Evolutionary conservation across 225 moss, liverwort and hornwort genomes (phyloP), one percentile per base, ranked within the genome.

Genomic region (Rhytidiadelphus loreus): DNA sequence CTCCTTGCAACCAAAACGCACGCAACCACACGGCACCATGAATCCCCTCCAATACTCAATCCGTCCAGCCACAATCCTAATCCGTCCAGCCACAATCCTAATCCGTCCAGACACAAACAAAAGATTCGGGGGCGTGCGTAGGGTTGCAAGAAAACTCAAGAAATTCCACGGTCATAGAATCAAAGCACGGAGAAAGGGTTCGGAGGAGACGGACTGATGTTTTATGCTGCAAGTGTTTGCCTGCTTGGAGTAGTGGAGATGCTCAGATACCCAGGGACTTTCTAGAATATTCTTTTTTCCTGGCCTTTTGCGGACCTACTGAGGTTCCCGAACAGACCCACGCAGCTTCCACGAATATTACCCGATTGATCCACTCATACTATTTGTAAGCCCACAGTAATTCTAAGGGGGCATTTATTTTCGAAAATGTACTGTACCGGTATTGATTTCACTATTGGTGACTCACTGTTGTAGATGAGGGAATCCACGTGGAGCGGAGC

Each of bases 311-410:
- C 8, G 86, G 66, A 13, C 41, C 70, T 48, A 4, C 70, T 58
- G 70, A 58, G 35, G 26, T 15, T 50, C 13, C 50, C 71, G 48
- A 48, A 71, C 8, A n/a, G 23, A 23, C 68, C 35, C 1, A 3
- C 13, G 21, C 1, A 55, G 10, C 60, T 79, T 71, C 90, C 7
- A 2, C 1, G 73, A 8, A 80, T 33, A 21, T 46, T 13, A 32
- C 1, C 2, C 8, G 25, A 8, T 46, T 24, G 2, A 75, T 61
- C 43, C 1, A 0, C 1, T 1, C 0, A 37, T 6, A 4, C 73
- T 73, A 61, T 55, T 28, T 55, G 23, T 4, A 13, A 5, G 43
- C 0, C 44, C 48, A 8, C 29, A 46, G 30, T 12, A 65, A 19
- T 74, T 75, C 50, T 12, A 13, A 0, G 15, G 60, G 6, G 35